phyloP scores from a whole-genome alignment of 257 asterid genomes.

The Petrea volubilis region DNA sequence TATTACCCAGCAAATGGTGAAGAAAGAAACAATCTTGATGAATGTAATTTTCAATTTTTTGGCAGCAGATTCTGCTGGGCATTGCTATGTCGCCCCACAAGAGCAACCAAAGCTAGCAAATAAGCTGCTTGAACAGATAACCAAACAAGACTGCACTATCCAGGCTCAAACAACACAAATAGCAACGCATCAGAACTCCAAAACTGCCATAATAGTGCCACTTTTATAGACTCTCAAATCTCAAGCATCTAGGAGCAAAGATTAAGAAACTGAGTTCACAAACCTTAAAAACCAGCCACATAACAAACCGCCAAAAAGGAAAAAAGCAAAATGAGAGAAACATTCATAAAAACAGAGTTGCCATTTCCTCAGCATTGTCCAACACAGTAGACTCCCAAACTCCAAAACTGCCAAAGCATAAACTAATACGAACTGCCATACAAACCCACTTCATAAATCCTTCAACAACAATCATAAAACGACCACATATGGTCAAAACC shows the following conservation, averaged over 20 bases:
- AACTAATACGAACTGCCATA: neutral
- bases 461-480: neutral
- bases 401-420: neutral
- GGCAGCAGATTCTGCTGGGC: neutral
- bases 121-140: neutral
- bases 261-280: neutral
- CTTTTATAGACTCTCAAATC: neutral
- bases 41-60: neutral
- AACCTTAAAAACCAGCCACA: neutral
- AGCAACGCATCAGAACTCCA: neutral
- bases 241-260: neutral
- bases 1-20: neutral
- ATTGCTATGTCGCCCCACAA: neutral
- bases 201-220: neutral
- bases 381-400: neutral
- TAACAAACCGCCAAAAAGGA: too few relatives aligned
- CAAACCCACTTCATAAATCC: neutral
- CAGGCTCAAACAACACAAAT: neutral
- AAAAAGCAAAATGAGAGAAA: too few relatives aligned
- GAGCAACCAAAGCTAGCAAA: neutral
- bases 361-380: neutral
- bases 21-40: neutral
- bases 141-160: neutral
- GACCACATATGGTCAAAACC: neutral
- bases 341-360: neutral